Evolutionary conservation across 163 green algal genomes (phyloP).

Genomic region (Chlamydomonas reinhardtii): DNA sequence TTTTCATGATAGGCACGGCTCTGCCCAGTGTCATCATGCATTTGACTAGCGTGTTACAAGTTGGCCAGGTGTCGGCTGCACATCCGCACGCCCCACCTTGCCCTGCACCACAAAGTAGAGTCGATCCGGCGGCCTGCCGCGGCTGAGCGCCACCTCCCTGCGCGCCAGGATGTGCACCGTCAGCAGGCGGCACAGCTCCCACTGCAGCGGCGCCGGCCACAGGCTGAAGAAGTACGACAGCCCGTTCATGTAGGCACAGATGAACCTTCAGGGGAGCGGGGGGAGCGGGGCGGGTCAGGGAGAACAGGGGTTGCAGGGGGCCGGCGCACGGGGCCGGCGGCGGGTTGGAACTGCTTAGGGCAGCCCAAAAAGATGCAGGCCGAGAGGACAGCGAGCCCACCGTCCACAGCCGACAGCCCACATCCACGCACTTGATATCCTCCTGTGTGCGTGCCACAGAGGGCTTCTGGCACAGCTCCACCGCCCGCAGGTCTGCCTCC

Average conservation of each 20-base stretch:
- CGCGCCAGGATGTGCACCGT: conserved; percentile 38
- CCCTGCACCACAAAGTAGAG: conserved; percentile 38
- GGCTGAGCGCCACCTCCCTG: conserved; percentile 36
- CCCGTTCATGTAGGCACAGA: conserved; percentile 37
- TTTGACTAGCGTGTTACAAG: too few relatives aligned
- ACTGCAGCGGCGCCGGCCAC: conserved; percentile 38
- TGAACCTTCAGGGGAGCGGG: not conserved
- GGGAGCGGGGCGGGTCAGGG: not conserved
- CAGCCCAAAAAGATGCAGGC: not conserved
- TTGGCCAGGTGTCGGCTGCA: too few relatives aligned
- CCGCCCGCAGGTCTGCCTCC: conserved; percentile 31
- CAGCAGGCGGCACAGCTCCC: conserved; percentile 33
- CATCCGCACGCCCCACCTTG: not conserved
- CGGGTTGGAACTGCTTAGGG: too few relatives aligned
- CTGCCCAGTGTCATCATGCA: too few relatives aligned
- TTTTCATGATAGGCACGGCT: too few relatives aligned
- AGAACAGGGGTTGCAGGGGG: not conserved
- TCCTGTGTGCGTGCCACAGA: not conserved
- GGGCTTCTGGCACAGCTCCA: conserved; percentile 46
- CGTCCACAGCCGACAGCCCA: not conserved
- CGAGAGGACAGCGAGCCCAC: not conserved
- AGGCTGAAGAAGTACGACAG: conserved; percentile 47
- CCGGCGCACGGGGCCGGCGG: not conserved
- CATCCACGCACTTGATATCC: conserved; percentile 33
- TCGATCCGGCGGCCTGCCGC: conserved; percentile 15